phyloP scores from a whole-genome alignment of 2,329 filamentous ascomycete species.

The Arthrobotrys pseudoclavata region DNA sequence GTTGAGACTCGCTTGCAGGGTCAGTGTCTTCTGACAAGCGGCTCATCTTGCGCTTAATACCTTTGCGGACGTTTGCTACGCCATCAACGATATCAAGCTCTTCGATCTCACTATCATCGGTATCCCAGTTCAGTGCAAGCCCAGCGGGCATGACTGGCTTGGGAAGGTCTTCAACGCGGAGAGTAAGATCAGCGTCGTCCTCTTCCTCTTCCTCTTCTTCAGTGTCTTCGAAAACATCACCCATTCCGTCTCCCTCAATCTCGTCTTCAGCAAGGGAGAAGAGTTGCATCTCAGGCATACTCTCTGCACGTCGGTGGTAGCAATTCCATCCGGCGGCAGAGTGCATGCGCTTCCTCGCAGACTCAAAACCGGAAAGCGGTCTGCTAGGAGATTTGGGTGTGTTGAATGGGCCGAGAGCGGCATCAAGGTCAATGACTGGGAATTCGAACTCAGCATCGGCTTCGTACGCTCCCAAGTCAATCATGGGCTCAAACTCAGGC shows the following conservation, averaged over 20 bases:
- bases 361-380: conserved; percentile 76
- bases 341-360: conserved; percentile 79
- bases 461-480: conserved; percentile 65
- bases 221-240: conserved; percentile 88
- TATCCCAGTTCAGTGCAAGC: conserved; percentile 51
- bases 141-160: conserved; percentile 53
- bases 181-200: conserved; percentile 59
- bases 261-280: conserved; percentile 73
- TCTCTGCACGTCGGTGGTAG: conserved; percentile 83
- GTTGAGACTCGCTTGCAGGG: conserved; percentile 63
- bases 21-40: conserved; percentile 57
- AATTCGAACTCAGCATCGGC: conserved; percentile 72
- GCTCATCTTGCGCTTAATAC: conserved; percentile 60
- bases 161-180: conserved; percentile 45
- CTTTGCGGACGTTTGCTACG: conserved; percentile 55
- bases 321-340: conserved; percentile 81
- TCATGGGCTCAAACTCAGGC: conserved; percentile 59
- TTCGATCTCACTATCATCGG: conserved; percentile 57
- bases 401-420: conserved; percentile 91
- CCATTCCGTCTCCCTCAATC: conserved; percentile 78
- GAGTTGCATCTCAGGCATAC: conserved; percentile 81
- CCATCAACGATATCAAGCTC: conserved; percentile 63
- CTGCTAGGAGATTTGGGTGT: conserved; percentile 72
- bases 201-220: conserved; percentile 73
- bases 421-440: conserved; percentile 92